Evolutionary conservation across 495 filamentous ascomycete species (phyloP), one percentile per base, ranked within the genome.

Genomic region (Penicillium longicatenatum): DNA sequence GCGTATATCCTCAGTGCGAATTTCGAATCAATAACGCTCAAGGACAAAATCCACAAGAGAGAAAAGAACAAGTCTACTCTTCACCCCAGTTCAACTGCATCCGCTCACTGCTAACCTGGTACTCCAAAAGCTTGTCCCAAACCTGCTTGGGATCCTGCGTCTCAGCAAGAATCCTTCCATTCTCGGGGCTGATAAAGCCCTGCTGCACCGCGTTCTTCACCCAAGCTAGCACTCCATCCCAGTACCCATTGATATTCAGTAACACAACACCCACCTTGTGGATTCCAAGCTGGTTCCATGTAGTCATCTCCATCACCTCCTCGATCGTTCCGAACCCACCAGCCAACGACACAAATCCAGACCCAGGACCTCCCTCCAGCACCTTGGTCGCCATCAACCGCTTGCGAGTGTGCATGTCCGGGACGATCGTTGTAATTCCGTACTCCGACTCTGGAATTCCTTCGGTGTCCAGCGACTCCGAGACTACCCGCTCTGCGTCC

Each of bases 201-300:
- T 85, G 80, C 44, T 81, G 68, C 7, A 96, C 90, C 6, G 91
- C 86, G 57, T 84, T 90, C 61, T 80, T 80, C 57, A 96, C 86
- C 94, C 95, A 98, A 12, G 76, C 65, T 57, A 96, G 61, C 55
- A 98, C 70, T 4, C 92, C 92, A 76, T 96, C 86, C 79, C 92
- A 98, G 69, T 93, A 98, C 1, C 93, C 92, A 51, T 91, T 86
- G 29, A 93, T 81, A 73, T 98, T 98, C 42, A 89, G 80, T 59
- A 97, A 73, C 43, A 92, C 85, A 46, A 98, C 83, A 0, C 89
- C 90, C 57, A 84, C 82, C 55, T 80, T 82, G 71, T 98, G 94
- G 58, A 98, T 98, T 1, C 95, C 94, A 55, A 98, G 72, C 75
- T 97, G 94, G 72, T 97, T 98, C 94, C 94, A 98, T 12, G 94